These are phyloP conservation scores for Phalaenopsis aphrodite DNA, from an alignment of 106 monocot genomes.

Conservation along the genomic window DNA sequence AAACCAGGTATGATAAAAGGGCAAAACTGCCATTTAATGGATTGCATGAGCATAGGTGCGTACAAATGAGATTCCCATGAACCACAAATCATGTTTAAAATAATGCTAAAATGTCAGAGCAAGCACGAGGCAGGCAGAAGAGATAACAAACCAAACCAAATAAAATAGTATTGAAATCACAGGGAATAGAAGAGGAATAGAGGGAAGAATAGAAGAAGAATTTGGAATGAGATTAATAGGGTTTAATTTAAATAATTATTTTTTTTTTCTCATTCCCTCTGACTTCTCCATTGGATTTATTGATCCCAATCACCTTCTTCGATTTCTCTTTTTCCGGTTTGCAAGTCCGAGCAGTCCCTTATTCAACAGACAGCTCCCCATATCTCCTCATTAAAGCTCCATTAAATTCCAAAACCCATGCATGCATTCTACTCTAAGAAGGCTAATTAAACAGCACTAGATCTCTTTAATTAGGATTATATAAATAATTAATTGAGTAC, in stretches of 20 bases:
- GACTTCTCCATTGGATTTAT: slow-evolving; percentile 4
- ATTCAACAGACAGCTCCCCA: slow-evolving; percentile 6
- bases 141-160: not conserved
- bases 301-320: not conserved
- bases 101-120: not conserved
- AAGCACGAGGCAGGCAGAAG: not conserved
- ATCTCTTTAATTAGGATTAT: not conserved
- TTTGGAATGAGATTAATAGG: not conserved
- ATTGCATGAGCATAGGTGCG: not conserved
- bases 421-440: not conserved
- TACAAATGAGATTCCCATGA: not conserved
- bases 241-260: not conserved
- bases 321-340: not conserved
- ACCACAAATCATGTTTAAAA: not conserved
- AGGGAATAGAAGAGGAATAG: slow-evolving; percentile 4
- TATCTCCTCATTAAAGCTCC: slow-evolving; percentile 11
- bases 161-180: not conserved
- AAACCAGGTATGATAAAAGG: not conserved
- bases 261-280: slow-evolving; percentile 3
- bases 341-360: not conserved
- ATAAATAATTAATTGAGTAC: not conserved
- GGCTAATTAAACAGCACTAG: not conserved
- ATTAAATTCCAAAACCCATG: slow-evolving; percentile 8
- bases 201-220: slow-evolving; percentile 5
- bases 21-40: not conserved